These are phyloP conservation scores for Fusarium mundagurra DNA, from an alignment of 2,329 filamentous ascomycete species.

Conservation along the genomic window DNA sequence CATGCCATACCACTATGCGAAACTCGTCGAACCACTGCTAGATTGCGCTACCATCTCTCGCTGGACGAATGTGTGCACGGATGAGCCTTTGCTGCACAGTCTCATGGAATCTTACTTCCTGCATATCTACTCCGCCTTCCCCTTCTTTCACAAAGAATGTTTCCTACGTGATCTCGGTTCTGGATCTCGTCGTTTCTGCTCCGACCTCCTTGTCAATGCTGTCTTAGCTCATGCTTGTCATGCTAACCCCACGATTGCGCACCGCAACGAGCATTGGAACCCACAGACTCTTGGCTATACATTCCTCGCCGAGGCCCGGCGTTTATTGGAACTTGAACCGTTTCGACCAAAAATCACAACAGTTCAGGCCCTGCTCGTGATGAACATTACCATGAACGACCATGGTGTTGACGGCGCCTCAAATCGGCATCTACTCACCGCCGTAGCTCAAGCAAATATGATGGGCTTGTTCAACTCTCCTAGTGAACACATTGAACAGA, in stretches of 20 bases:
- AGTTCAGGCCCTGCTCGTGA: not conserved
- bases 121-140: not conserved
- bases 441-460: not conserved
- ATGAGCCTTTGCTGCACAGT: not conserved
- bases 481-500: not conserved
- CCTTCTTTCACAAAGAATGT: not conserved
- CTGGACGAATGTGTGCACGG: not conserved
- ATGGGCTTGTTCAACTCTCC: not conserved
- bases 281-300: not conserved
- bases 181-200: not conserved
- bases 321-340: not conserved
- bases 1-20: not conserved
- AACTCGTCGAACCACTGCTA: not conserved
- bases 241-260: not conserved
- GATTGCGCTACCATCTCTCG: not conserved
- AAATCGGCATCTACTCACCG: not conserved
- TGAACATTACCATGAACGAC: not conserved
- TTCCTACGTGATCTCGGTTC: not conserved
- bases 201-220: not conserved
- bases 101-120: not conserved
- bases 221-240: not conserved
- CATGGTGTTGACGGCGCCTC: not conserved
- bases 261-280: not conserved
- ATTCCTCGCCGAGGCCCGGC: not conserved
- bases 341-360: not conserved